Evolutionary conservation across 1,284 basidiomycete species (phyloP), one percentile per base, ranked within the genome.

Genomic region (Irpex rosettiformis): DNA sequence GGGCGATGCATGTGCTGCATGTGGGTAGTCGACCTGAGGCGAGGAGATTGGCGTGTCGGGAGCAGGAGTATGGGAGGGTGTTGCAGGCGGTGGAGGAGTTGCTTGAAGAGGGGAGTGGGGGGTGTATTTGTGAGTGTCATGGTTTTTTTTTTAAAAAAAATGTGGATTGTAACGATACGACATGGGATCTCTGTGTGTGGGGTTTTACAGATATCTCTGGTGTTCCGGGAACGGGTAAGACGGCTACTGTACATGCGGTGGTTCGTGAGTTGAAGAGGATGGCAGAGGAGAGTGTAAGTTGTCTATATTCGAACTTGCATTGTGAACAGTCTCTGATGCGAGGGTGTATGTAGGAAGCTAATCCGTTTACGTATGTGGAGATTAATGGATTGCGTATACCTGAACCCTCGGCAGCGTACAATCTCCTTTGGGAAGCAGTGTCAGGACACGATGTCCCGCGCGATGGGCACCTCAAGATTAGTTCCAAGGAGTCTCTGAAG

Each of bases 211-310:
- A 96, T 72, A 96, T 99, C 51, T 96, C 96, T 4, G 97, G 96
- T 21, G 94, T 98, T 1, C 97, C 97, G 6, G 97, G 97, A 1
- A 98, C 96, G 6, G 96, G 97, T 2, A 99, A 99, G 77, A 99
- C 97, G 2, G 97, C 97, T 0, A 99, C 97, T 0, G 95, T 99
- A 0, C 94, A 96, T 67, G 91, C 91, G 0, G 90, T 96, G 13
- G 84, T 98, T 42, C 83, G 91, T 47, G 92, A 96, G 69, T 79
- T 98, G 13, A 94, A 93, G 70, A 81, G 86, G 37, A 91, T 94
- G 84, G 94, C 94, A 0, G 82, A 89, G 68, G 79, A 85, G 57
- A 87, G 85, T 61, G 93, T 93, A 63, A 27, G 83, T 76, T 22
- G 42, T 40, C 24, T 16, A n/a, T 16, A 5, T 52, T n/a, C n/a